Conservation (phyloP, 371 early-diverging fungal species). For the Mucor circinelloides region DNA sequence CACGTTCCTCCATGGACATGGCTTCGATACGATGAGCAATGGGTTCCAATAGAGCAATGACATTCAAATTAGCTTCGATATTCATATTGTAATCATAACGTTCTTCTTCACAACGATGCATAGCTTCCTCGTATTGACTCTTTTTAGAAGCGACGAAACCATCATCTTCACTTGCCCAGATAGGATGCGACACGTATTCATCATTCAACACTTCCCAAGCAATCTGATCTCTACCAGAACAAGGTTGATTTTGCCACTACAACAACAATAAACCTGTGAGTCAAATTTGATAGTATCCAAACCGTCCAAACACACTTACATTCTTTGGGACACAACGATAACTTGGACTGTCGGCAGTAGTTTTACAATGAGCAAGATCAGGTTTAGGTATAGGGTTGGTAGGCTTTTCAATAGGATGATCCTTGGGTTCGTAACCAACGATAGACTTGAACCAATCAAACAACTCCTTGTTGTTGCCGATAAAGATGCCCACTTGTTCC, state of each 20-base stretch:
- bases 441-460: constrained; percentile 94
- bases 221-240: constrained; percentile 90
- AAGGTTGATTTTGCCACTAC: constrained; percentile 62
- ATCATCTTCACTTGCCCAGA: constrained; percentile 94
- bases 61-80: constrained; percentile 89
- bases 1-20: constrained; percentile 80
- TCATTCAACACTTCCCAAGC: constrained; percentile 95
- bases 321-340: constrained; percentile 74
- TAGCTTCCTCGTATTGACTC: constrained; percentile 93
- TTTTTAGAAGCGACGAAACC: constrained; percentile 94
- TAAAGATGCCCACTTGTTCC: constrained; percentile 82
- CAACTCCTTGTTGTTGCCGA: constrained; percentile 76
- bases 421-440: constrained; percentile 86
- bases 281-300: constrained; percentile 1
- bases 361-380: constrained; percentile 60
- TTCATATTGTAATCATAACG: constrained; percentile 93
- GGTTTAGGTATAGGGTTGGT: constrained; percentile 50
- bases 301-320: constrained; percentile 42
- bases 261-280: constrained; percentile 25
- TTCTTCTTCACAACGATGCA: constrained; percentile 98
- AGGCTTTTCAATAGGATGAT: constrained; percentile 48
- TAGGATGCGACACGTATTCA: constrained; percentile 94
- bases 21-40: constrained; percentile 67
- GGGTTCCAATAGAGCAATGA: constrained; percentile 90
- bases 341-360: constrained; percentile 61